Conservation (phyloP, 2,329 filamentous ascomycete genomes). For the Microthyrium microscopicum region DNA sequence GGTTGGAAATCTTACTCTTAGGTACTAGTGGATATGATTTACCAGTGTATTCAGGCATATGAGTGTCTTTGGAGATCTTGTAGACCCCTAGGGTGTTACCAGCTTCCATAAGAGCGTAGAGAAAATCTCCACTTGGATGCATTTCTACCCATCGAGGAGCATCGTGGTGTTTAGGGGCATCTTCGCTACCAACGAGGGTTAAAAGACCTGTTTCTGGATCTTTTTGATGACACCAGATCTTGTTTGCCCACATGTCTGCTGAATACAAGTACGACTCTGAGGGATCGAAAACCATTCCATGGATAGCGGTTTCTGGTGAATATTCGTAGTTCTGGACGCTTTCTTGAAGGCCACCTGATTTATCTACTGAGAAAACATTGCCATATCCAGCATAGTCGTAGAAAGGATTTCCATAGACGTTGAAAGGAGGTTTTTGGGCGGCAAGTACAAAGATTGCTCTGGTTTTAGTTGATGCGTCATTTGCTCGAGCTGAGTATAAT, state of each 20-base stretch:
- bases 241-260: slow-evolving; percentile 61
- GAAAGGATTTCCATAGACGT: slow-evolving; percentile 80
- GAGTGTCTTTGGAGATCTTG: slow-evolving; percentile 56
- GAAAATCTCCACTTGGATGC: slow-evolving; percentile 58
- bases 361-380: slow-evolving; percentile 53
- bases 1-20: slow-evolving; percentile 46
- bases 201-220: slow-evolving; percentile 42
- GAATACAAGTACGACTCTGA: slow-evolving; percentile 62
- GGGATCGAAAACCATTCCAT: slow-evolving; percentile 69
- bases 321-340: slow-evolving; percentile 62
- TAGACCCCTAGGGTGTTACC: slow-evolving; percentile 74
- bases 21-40: slow-evolving; percentile 65
- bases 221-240: slow-evolving; percentile 73
- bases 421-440: slow-evolving; percentile 58
- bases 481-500: slow-evolving; percentile 41
- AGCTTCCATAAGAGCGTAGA: slow-evolving; percentile 82
- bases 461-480: slow-evolving; percentile 57
- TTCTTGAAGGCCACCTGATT: slow-evolving; percentile 38
- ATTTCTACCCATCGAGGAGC: slow-evolving; percentile 83
- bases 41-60: slow-evolving; percentile 63
- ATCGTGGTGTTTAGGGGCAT: slow-evolving; percentile 53
- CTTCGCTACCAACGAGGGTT: slow-evolving; percentile 53
- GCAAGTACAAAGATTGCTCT: slow-evolving; percentile 80
- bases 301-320: slow-evolving; percentile 52
- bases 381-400: slow-evolving; percentile 72